phyloP scores from a whole-genome alignment of 192 early-diverging fungal genomes.

The Oehlia diaphana region DNA sequence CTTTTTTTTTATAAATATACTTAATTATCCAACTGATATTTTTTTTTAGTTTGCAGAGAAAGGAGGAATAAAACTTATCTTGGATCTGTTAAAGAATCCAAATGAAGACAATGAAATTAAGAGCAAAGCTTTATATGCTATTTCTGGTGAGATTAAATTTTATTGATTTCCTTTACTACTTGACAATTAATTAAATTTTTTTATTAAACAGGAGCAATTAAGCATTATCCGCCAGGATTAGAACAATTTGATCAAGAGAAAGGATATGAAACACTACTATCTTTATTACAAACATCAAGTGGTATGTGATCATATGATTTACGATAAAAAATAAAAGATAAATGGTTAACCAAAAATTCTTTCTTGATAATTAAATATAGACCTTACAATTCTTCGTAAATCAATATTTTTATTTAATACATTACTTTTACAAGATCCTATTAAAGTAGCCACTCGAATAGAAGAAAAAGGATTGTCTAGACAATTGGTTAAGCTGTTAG shows the following conservation, averaged over 20 bases:
- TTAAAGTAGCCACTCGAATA: background rate
- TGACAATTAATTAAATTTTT: background rate
- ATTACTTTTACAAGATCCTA: constrained; percentile 58
- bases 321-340: constrained; percentile 19
- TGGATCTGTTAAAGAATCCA: constrained; percentile 44
- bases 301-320: constrained; percentile 31
- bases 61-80: constrained; percentile 48
- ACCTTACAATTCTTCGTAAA: constrained; percentile 49
- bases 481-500: constrained; percentile 20
- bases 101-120: constrained; percentile 48
- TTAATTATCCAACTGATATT: background rate
- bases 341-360: background rate
- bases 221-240: constrained; percentile 56
- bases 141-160: constrained; percentile 45
- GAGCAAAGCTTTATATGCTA: constrained; percentile 71
- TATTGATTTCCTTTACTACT: background rate
- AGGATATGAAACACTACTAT: constrained; percentile 46
- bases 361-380: constrained; percentile 24
- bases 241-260: constrained; percentile 52
- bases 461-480: constrained; percentile 17
- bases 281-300: constrained; percentile 46
- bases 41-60: constrained; percentile 25
- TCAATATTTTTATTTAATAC: constrained; percentile 64
- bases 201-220: constrained; percentile 45
- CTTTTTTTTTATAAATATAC: background rate